phyloP scores from a whole-genome alignment of 306 rosid genomes.

The Sesbania bispinosa region DNA sequence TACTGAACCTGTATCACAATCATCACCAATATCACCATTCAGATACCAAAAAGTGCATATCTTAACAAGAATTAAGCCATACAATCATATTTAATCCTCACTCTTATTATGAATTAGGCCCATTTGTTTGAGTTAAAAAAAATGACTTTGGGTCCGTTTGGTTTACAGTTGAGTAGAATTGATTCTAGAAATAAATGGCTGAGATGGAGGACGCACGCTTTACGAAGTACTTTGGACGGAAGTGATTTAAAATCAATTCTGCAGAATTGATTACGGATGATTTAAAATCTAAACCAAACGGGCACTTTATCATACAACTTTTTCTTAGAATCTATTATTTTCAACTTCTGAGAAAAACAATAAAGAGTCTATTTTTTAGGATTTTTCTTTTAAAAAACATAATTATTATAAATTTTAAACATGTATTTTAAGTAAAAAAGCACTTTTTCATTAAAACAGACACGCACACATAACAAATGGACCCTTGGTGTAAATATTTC shows the following conservation, averaged over 20 bases:
- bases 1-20: constrained; percentile 56
- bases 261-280: no score
- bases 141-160: no score
- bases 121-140: background rate
- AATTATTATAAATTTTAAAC: background rate
- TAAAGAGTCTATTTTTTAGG: no score
- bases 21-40: constrained; percentile 19
- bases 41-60: background rate
- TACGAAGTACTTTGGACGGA: no score
- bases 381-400: background rate
- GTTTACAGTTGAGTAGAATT: no score
- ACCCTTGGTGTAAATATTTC: background rate
- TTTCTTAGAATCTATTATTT: background rate
- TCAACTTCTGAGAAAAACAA: no score
- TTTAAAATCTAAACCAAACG: no score
- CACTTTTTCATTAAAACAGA: no score
- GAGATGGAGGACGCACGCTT: no score
- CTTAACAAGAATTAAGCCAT: constrained; percentile 12
- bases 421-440: background rate
- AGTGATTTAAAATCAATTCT: no score
- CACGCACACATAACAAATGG: background rate
- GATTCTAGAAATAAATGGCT: no score
- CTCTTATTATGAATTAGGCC: background rate
- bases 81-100: background rate
- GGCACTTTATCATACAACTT: background rate